Evolutionary conservation across 2,329 filamentous ascomycete species (phyloP), one percentile per base, ranked within the genome.

Genomic region (Aspergillus nomiae): DNA sequence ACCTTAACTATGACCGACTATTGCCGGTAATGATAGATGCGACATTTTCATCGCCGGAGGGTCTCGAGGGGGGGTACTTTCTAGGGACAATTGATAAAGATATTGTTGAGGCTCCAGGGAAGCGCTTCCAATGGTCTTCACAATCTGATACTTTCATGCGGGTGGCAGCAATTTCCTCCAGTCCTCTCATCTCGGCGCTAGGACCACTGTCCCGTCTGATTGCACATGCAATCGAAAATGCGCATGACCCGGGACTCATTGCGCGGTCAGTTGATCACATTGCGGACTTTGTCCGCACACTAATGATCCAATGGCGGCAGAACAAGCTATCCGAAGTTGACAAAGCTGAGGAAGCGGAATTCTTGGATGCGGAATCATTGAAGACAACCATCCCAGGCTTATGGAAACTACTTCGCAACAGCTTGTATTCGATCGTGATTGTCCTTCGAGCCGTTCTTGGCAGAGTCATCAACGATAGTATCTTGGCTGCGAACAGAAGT

Each of bases 311-410:
- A 63, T 97, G 93, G 93, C 85, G 87, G 38, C 85, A 87, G 64
- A 92, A 87, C 73, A 89, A 90, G 60, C 81, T 97, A 45, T 92
- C 91, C 1, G 84, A 87, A 56, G 81, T 96, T 45, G 92, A 96
- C 67, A 77, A 83, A 12, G 85, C 88, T 0, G 86, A 91, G 59
- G 91, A 96, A 70, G 74, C 77, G 3, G 78, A 84, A 10, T 86
- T 84, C 58, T 78, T 96, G 8, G 86, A 88, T 26, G 82, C 86
- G 0, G 87, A 92, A 61, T 90, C 91, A 0, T 74, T 88, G 41
- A 83, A 86, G 64, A 86, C 78, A 21, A 92, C 92, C 0, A 87
- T 90, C 73, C 89, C 90, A 0, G 80, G 85, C 34, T 81, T 97
- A 6, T 94, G 92, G 90, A 88, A 88, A 67, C 76, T 94, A 2